Evolutionary conservation across 129 eudicot species (phyloP).

Genomic region (Deinandra increscens): DNA sequence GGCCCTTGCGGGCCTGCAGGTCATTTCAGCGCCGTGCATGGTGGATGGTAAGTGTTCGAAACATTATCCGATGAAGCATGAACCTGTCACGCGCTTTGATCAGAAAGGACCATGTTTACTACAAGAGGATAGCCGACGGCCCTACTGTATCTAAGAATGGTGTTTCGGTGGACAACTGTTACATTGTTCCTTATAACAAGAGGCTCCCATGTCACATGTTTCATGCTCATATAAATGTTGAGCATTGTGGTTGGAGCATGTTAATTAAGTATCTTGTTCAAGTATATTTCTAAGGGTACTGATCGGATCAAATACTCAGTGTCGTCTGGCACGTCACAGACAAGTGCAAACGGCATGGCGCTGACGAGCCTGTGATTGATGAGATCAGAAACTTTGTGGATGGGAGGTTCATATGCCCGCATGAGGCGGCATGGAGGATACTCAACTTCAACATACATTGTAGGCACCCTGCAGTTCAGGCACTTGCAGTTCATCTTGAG

Average conservation of each 20-base stretch:
- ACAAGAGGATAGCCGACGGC: background rate
- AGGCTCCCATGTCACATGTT: background rate
- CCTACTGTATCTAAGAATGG: background rate
- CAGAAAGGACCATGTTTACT: background rate
- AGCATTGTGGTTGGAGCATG: too few relatives aligned
- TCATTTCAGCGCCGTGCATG: background rate
- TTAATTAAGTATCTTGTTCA: too few relatives aligned
- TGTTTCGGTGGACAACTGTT: background rate
- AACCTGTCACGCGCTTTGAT: background rate
- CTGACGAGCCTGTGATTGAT: background rate
- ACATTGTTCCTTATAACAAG: background rate
- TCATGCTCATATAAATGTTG: background rate
- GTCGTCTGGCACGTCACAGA: too few relatives aligned
- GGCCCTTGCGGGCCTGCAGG: background rate
- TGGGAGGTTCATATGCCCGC: conserved; percentile 6
- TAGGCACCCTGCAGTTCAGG: background rate
- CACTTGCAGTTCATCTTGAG: too few relatives aligned
- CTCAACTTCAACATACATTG: conserved; percentile 18
- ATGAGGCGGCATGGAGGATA: conserved; percentile 30
- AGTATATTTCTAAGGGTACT: background rate
- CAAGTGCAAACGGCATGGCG: too few relatives aligned
- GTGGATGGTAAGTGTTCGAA: background rate
- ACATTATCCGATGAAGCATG: background rate
- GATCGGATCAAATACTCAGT: background rate
- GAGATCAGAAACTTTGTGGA: conserved; percentile 20